Evolutionary conservation across 2,329 filamentous ascomycete species (phyloP).

Genomic region (Stagonosporopsis chrysanthemi): DNA sequence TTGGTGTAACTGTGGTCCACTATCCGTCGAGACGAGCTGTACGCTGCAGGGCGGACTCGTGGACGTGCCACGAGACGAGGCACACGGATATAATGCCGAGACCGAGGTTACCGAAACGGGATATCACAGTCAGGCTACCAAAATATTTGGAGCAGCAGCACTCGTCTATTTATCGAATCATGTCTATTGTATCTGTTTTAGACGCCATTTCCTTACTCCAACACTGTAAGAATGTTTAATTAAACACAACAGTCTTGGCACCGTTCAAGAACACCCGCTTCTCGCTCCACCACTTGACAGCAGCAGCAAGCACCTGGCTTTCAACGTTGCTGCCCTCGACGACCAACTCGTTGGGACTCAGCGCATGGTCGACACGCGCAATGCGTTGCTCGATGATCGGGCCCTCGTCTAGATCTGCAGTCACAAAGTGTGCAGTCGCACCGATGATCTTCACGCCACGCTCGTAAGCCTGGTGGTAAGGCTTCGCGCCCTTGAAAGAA

Average conservation of each 20-base stretch:
- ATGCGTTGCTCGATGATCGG: slow-evolving; percentile 89
- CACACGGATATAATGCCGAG: slow-evolving; percentile 14
- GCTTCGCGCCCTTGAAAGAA: slow-evolving; percentile 86
- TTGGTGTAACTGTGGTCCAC: slow-evolving; percentile 16
- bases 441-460: slow-evolving; percentile 89
- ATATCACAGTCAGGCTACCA: not conserved
- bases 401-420: slow-evolving; percentile 83
- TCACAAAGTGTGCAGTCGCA: slow-evolving; percentile 86
- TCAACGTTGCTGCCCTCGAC: slow-evolving; percentile 85
- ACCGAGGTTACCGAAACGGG: slow-evolving; percentile 7
- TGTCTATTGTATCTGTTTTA: slow-evolving; percentile 1
- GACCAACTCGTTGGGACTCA: slow-evolving; percentile 78
- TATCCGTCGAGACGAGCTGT: slow-evolving; percentile 26
- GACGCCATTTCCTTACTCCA: not conserved
- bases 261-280: slow-evolving; percentile 79
- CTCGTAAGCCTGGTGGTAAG: slow-evolving; percentile 87
- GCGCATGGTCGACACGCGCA: slow-evolving; percentile 75
- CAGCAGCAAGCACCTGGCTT: slow-evolving; percentile 80
- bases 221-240: slow-evolving; percentile 40
- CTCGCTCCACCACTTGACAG: slow-evolving; percentile 86
- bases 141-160: not conserved
- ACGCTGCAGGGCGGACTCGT: slow-evolving; percentile 23
- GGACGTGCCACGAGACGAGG: slow-evolving; percentile 22
- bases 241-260: slow-evolving; percentile 81
- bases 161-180: not conserved